A percentile compares a stretch with the other conserved stretches of the same genome.
Conservation (phyloP, 2,329 filamentous ascomycete genomes). For the Epichloe gansuensis region DNA sequence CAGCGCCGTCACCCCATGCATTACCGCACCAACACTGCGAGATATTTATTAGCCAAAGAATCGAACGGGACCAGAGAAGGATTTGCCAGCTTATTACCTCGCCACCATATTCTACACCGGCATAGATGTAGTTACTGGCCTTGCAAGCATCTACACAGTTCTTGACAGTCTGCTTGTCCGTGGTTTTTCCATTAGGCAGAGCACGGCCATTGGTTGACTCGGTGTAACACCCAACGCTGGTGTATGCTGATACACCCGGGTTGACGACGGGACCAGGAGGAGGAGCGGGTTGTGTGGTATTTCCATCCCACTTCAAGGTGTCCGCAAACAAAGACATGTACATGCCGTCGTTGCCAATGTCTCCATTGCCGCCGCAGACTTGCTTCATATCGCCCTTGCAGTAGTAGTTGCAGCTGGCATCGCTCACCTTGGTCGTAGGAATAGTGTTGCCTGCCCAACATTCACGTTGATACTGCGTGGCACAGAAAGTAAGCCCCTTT, state of each 20-base stretch:
- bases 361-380: constrained; percentile 39
- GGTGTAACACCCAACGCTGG: constrained; percentile 26
- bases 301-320: constrained; percentile 15
- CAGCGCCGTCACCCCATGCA: constrained; percentile 14
- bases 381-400: constrained; percentile 37
- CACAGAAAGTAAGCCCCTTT: constrained; percentile 29
- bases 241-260: constrained; percentile 23
- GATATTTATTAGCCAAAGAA: background rate
- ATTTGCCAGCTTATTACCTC: constrained; percentile 16
- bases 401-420: constrained; percentile 36
- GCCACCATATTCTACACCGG: constrained; percentile 26
- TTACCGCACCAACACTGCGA: constrained; percentile 26
- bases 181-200: constrained; percentile 14
- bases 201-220: constrained; percentile 21
- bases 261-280: constrained; percentile 20
- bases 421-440: constrained; percentile 29
- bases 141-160: constrained; percentile 22
- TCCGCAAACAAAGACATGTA: constrained; percentile 38
- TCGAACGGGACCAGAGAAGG: background rate
- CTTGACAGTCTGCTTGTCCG: constrained; percentile 19
- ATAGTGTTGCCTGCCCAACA: constrained; percentile 41
- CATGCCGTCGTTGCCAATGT: constrained; percentile 18
- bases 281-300: constrained; percentile 12
- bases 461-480: constrained; percentile 35
- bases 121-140: constrained; percentile 15